These are phyloP conservation scores for California macrophylla DNA, from an alignment of 441 rosid species.

Conservation along the genomic window DNA sequence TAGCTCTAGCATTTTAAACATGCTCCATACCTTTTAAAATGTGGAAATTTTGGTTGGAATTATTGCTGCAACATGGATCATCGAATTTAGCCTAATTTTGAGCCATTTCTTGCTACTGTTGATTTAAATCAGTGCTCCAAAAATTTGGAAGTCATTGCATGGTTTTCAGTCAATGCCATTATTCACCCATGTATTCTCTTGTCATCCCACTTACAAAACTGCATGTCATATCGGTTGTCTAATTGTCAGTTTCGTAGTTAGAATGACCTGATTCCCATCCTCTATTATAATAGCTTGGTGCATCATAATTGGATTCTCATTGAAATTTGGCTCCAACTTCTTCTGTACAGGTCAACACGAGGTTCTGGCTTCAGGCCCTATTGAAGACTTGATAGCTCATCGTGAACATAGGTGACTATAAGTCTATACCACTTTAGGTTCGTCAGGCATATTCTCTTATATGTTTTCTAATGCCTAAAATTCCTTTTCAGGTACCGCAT, in stretches of 20 bases:
- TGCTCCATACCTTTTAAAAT: background rate
- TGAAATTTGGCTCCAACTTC: background rate
- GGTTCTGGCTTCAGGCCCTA: slow-evolving; percentile 98
- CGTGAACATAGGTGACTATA: slow-evolving; percentile 86
- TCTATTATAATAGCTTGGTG: background rate
- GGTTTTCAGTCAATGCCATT: background rate
- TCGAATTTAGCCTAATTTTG: background rate
- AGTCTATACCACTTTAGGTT: slow-evolving; percentile 9
- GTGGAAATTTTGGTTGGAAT: background rate
- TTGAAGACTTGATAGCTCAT: slow-evolving; percentile 96
- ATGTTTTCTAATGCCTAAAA: slow-evolving; percentile 17
- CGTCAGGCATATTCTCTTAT: slow-evolving; percentile 9
- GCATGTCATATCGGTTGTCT: background rate
- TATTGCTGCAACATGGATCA: background rate
- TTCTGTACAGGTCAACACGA: slow-evolving; percentile 78
- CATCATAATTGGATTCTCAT: background rate
- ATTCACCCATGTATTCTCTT: background rate
- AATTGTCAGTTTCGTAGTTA: background rate
- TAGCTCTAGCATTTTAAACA: background rate
- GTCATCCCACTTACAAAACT: background rate
- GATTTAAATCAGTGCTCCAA: background rate
- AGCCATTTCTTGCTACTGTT: background rate
- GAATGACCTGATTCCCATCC: background rate
- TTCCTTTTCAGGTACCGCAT: slow-evolving; percentile 79
- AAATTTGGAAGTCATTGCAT: background rate